Evolutionary conservation across 306 rosid genomes (phyloP).

Genomic region (Ammopiptanthus mongolicus): DNA sequence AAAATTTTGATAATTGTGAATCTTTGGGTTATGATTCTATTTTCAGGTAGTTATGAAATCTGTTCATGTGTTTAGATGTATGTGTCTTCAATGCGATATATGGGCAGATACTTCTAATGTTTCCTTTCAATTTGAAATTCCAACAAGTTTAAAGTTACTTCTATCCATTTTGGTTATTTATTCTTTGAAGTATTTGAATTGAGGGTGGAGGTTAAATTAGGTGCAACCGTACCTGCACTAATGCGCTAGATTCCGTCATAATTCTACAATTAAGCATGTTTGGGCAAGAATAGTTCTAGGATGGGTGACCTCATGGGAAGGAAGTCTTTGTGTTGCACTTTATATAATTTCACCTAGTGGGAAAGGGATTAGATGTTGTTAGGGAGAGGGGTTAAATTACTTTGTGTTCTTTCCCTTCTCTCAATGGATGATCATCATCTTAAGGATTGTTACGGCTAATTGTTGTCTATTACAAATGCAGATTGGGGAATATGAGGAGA

Average conservation of each 20-base stretch:
- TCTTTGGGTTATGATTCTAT: not conserved
- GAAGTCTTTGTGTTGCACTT: not conserved
- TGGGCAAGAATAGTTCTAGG: not conserved
- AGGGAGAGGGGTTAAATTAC: not conserved
- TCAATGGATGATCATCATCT: not conserved
- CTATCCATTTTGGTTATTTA: not conserved
- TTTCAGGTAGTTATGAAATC: not conserved
- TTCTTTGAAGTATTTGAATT: not conserved
- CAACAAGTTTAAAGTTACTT: not conserved
- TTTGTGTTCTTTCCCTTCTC: not conserved
- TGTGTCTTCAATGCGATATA: not conserved
- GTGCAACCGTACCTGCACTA: not conserved
- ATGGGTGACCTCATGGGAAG: not conserved
- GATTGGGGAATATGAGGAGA: conserved; percentile 77
- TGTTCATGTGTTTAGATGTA: not conserved
- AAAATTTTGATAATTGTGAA: not conserved
- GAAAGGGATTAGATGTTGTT: not conserved
- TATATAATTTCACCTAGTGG: not conserved
- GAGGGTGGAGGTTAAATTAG: not conserved
- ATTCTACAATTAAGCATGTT: not conserved
- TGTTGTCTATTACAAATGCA: conserved; percentile 37
- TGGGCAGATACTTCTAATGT: not conserved
- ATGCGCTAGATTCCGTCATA: not conserved
- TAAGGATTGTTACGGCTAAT: conserved; percentile 1
- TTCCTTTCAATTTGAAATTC: conserved; percentile 7